Conservation (phyloP, 176 grass and related monocot genomes). For the Avena eriantha region DNA sequence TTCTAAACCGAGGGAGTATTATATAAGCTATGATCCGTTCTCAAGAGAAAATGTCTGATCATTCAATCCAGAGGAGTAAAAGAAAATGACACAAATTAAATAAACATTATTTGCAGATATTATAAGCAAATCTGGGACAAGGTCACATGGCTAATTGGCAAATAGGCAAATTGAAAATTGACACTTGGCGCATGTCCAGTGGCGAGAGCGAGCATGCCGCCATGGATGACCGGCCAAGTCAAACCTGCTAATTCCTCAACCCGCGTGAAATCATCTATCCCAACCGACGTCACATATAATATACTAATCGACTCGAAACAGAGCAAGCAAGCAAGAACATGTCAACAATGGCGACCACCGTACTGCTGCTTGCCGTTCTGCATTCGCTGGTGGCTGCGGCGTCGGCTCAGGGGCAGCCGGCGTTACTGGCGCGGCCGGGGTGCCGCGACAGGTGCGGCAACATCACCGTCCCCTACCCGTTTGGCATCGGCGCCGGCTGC, state of each 20-base stretch:
- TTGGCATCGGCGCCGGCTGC: conserved; percentile 57
- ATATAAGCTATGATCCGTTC: too few relatives aligned
- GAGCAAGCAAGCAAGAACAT: background rate
- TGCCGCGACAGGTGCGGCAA: conserved; percentile 57
- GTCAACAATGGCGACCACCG: background rate
- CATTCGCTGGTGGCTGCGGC: background rate
- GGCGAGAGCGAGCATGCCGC: background rate
- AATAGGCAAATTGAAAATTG: background rate
- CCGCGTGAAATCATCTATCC: too few relatives aligned
- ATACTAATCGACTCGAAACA: background rate
- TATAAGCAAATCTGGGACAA: background rate
- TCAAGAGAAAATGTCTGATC: too few relatives aligned
- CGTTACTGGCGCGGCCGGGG: conserved; percentile 27
- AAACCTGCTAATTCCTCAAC: background rate
- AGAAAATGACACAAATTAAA: too few relatives aligned
- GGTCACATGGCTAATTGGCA: background rate
- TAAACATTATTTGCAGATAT: background rate
- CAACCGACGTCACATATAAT: background rate
- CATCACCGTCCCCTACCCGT: conserved; percentile 60
- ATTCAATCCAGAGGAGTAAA: too few relatives aligned
- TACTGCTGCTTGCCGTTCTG: background rate
- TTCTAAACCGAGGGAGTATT: too few relatives aligned
- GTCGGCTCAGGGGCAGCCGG: background rate
- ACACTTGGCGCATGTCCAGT: background rate
- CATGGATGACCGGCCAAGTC: background rate